Evolutionary conservation across 306 rosid species (phyloP).

Genomic region (Ochetophila trinervis): DNA sequence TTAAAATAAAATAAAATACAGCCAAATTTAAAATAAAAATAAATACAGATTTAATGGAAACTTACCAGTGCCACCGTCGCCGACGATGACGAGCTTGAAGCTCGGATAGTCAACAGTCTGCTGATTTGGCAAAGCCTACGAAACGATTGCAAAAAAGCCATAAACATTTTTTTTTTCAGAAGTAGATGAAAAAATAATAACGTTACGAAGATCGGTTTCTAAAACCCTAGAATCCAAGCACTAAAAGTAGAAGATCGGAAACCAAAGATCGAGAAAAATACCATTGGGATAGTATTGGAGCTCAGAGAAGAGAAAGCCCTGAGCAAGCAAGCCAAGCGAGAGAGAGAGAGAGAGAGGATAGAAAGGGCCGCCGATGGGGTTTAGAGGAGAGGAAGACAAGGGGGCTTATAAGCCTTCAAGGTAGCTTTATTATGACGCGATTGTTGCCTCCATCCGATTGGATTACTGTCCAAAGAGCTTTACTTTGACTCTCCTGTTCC

Average conservation of each 20-base stretch:
- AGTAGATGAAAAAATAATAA: background rate
- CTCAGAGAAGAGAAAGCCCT: background rate
- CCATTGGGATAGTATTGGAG: slow-evolving; percentile 18
- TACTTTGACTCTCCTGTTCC: slow-evolving; percentile 25
- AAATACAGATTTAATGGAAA: background rate
- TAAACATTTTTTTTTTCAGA: background rate
- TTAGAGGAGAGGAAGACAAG: background rate
- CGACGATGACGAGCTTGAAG: slow-evolving; percentile 74
- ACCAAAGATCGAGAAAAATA: background rate
- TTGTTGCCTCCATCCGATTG: slow-evolving; percentile 9
- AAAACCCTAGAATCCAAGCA: slow-evolving; percentile 3
- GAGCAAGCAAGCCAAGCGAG: background rate
- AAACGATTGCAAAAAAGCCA: background rate
- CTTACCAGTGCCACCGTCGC: slow-evolving; percentile 77
- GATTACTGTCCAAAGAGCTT: slow-evolving; percentile 12
- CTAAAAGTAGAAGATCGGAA: background rate
- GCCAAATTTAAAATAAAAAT: background rate
- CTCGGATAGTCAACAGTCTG: slow-evolving; percentile 59
- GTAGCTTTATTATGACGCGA: slow-evolving; percentile 36
- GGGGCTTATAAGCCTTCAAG: slow-evolving; percentile 2
- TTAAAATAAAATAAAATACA: background rate
- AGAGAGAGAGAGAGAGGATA: background rate
- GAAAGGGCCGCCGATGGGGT: slow-evolving; percentile 1
- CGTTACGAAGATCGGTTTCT: slow-evolving; percentile 10
- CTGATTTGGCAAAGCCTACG: slow-evolving; percentile 53